Evolutionary conservation across 345 rosid species (phyloP), one percentile per base, ranked within the genome.

Genomic region (Brassica nigra): DNA sequence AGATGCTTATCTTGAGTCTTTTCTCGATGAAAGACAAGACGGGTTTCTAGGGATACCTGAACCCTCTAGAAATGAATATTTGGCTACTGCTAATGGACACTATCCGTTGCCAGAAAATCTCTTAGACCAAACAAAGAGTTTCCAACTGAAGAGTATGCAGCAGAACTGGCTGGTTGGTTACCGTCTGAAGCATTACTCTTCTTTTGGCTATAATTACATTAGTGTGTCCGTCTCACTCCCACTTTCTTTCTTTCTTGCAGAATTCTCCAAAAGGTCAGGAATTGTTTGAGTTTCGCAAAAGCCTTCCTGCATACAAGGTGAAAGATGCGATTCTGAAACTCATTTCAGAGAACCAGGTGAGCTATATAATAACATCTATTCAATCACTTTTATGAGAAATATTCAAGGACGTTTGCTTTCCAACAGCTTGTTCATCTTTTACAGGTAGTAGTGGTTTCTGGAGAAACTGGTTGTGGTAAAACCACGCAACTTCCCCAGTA

Each of bases 401-500:
- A 30, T 4, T 30, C 33, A 30, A 30, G 33, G 33, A 4, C 4
- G 33, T 2, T 0, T 30, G 4, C 1, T 30, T 1, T 30, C 33
- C 33, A 30, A 30, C 33, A 2, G 33, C 4, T 30, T 30, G 33
- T 2, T 30, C 33, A 30, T 30, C 33, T 30, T 30, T 78, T 81
- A 42, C 87, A 95, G 98, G 97, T 95, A 27, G 84, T 92, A 73
- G 98, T 95, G 65, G 92, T 95, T 86, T 95, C 18, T 18, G 18
- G 18, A 18, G 18, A 18, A 18, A 18, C 18, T 18, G 18, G 18
- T 18, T 18, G 18, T 80, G 99, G 99, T 82, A 95, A 95, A 87
- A 95, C 99, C 14, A 95, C 99, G 16, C 99, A 95, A 80, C 91
- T 95, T 80, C 99, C 99, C 27, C 99, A 95, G 76, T 95, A 92